A percentile compares a stretch with the other conserved stretches of the same genome.
phyloP scores from a whole-genome alignment of 2,329 filamentous ascomycete genomes.

The Venturia effusa region DNA sequence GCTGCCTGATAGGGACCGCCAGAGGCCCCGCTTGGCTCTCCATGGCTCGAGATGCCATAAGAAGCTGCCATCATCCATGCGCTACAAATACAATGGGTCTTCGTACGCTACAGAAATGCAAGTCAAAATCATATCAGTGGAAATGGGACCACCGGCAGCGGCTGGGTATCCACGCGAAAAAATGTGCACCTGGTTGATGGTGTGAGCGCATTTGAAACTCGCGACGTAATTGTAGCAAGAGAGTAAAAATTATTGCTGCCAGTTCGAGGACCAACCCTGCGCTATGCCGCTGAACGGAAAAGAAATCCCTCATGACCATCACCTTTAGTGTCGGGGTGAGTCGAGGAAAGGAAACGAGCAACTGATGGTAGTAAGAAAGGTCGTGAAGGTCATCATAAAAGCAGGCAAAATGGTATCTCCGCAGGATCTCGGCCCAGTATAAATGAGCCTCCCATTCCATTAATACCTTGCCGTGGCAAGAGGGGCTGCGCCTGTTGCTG shows the following conservation, averaged over 20 bases:
- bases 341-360: background rate
- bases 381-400: constrained; percentile 8
- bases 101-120: constrained; percentile 2
- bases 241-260: background rate
- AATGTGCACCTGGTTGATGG: background rate
- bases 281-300: constrained; percentile 3
- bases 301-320: background rate
- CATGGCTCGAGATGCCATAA: background rate
- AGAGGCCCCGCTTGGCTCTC: background rate
- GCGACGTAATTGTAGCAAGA: background rate
- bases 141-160: background rate
- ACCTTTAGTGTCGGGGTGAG: background rate
- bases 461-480: background rate
- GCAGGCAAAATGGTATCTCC: constrained; percentile 4
- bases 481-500: background rate
- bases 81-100: constrained; percentile 1
- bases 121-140: background rate
- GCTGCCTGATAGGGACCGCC: background rate
- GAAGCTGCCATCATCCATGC: background rate
- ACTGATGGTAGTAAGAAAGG: background rate
- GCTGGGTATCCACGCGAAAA: background rate
- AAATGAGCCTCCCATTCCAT: background rate
- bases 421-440: background rate
- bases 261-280: background rate
- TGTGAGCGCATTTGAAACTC: background rate